Conservation (phyloP, 768 basidiomycete genomes). For the Russula sp. region DNA sequence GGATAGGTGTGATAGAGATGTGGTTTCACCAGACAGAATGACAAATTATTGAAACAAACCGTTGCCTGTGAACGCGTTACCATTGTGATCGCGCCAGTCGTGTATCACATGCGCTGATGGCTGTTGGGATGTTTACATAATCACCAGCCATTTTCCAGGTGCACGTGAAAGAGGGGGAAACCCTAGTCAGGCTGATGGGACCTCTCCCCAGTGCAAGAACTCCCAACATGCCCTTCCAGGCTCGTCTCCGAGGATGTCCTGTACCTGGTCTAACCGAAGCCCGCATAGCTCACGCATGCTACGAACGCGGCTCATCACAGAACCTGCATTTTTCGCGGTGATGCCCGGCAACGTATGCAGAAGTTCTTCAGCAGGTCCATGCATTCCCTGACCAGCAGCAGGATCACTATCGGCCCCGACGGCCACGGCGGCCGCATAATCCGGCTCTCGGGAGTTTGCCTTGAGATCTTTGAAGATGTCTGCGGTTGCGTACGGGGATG, state of each 20-base stretch:
- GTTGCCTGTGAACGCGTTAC: slow-evolving; percentile 3
- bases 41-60: background rate
- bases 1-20: background rate
- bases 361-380: slow-evolving; percentile 78
- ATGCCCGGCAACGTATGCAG: slow-evolving; percentile 81
- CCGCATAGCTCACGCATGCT: slow-evolving; percentile 75
- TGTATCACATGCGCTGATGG: background rate
- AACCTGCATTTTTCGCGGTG: slow-evolving; percentile 76
- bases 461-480: slow-evolving; percentile 95
- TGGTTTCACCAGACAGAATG: background rate
- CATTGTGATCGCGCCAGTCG: slow-evolving; percentile 15
- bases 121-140: slow-evolving; percentile 12
- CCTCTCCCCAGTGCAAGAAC: slow-evolving; percentile 76
- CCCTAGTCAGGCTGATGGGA: background rate
- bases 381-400: slow-evolving; percentile 63
- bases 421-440: slow-evolving; percentile 67
- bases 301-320: slow-evolving; percentile 77
- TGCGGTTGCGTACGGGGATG: slow-evolving; percentile 87
- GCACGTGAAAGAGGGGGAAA: background rate
- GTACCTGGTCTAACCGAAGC: slow-evolving; percentile 57
- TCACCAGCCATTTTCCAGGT: background rate
- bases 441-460: slow-evolving; percentile 72
- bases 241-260: slow-evolving; percentile 74
- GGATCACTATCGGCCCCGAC: slow-evolving; percentile 79
- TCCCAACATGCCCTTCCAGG: slow-evolving; percentile 76